Evolutionary conservation across 2,329 filamentous ascomycete species (phyloP), one percentile per base, ranked within the genome.

Genomic region (Fusarium anguioides): DNA sequence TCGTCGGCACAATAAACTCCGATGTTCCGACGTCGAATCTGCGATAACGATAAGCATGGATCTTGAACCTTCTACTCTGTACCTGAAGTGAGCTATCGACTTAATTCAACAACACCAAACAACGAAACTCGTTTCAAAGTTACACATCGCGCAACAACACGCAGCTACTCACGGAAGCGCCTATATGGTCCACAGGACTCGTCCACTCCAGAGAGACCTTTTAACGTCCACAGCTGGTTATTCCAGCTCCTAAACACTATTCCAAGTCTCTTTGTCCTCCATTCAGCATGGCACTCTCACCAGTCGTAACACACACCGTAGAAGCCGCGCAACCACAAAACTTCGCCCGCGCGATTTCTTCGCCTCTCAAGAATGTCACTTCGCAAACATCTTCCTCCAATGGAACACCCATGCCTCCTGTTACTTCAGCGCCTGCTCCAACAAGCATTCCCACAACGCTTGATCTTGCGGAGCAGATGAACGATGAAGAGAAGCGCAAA

Each of bases 401-500:
- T 72, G 82, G 81, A 65, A 84, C 82, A 7, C 82, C 82, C 3
- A 74, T 74, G 29, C 77, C 77, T 8, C 67, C 76, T 7, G 72
- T 76, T 27, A 69, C 72, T 6, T 64, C 76, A 14, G 72, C 73
- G 20, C 72, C 69, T 18, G 74, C 72, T 27, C 71, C 73, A 14
- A 68, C 75, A 9, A 73, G 76, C 21, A 69, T 75, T 12, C 77
- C 79, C 10, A 71, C 80, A 14, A 81, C 79, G 17, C 80, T 87
- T 57, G 88, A 90, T 73, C 77, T 89, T n/a, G 85, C 91, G n/a
- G 92, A 95, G 79, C 90, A 93, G 76, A 85, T 94, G 77, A 95
- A 95, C 75, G 89, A 92, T 59, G 88, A 91, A 48, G 91, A 93
- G 74, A 93, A 94, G 78, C 86, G 87, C 70, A 97, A 96, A 83